Evolutionary conservation across 331 rosid species (phyloP), one percentile per base, ranked within the genome.

Genomic region (Prunus yedoensis): DNA sequence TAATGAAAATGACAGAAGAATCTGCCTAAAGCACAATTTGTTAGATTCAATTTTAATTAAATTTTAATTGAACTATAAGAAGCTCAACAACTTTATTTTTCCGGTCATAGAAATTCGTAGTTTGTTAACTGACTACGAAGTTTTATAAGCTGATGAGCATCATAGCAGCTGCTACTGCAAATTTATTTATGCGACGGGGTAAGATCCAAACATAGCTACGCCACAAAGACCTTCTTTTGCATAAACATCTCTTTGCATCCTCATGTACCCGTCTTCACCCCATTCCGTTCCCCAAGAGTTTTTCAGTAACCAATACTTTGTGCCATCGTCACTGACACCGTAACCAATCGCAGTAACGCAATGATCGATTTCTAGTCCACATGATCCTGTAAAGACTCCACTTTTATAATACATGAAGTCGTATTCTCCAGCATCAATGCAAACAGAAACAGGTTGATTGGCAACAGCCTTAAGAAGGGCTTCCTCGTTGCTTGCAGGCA

Each of bases 301-400:
- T 77, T 86, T 89, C 20, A 89, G 82, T 66, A 86, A 18, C 88
- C 91, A 89, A 71, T 82, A 86, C 63, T 77, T 62, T 0, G 72
- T 81, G 73, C 27, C 81, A 46, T 82, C 83, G 50, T 79, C 63
- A 54, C 45, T 73, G 0, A 30, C 68, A 5, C 88, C 88, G 41
- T 85, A 87, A 0, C 88, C 93, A 13, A 87, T 80, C 0, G 84
- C 86, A n/a, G 89, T 72, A n/a, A 85, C 88, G 27, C 91, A 87
- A 4, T 87, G 89, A 53, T 87, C 89, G 17, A 83, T 78, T 8
- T 74, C 59, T 8, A 90, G 87, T 8, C 88, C 89, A 81, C 91
- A 87, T 9, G 83, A 10, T 8, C 89, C 87, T 0, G 86, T 83
- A 51, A 85, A 83, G 0, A 89, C 79, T 2, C 93, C 93, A 49